phyloP scores from a whole-genome alignment of 495 filamentous ascomycete genomes.

The Daldinia decipiens region DNA sequence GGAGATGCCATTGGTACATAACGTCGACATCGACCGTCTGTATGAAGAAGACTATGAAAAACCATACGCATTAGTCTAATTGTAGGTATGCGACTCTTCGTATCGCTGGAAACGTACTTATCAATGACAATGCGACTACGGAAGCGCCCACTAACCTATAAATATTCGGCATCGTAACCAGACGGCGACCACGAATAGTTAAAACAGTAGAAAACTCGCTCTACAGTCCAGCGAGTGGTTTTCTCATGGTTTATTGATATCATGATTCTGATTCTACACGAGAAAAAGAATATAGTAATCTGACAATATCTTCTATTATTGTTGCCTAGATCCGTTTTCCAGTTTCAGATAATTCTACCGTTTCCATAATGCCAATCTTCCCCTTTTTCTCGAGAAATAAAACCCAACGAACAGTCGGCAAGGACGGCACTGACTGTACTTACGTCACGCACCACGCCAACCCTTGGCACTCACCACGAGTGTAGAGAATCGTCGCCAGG shows the following conservation, averaged over 20 bases:
- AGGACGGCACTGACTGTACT: slow-evolving; percentile 34
- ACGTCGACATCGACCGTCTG: slow-evolving; percentile 39
- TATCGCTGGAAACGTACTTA: slow-evolving; percentile 17
- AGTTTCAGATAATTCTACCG: slow-evolving; percentile 3
- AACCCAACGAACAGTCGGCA: slow-evolving; percentile 17
- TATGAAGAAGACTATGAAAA: slow-evolving; percentile 23
- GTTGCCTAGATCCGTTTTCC: not conserved
- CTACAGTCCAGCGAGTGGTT: not conserved
- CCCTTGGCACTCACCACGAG: slow-evolving; percentile 24
- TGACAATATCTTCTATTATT: slow-evolving; percentile 1
- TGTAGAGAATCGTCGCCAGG: slow-evolving; percentile 8
- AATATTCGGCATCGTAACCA: slow-evolving; percentile 24
- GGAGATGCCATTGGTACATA: slow-evolving; percentile 30
- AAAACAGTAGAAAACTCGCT: slow-evolving; percentile 7
- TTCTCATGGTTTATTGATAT: slow-evolving; percentile 20
- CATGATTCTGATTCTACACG: not conserved
- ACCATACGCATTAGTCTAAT: slow-evolving; percentile 14
- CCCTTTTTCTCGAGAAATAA: not conserved
- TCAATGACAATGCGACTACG: slow-evolving; percentile 15
- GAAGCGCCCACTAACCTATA: slow-evolving; percentile 24
- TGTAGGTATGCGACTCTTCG: not conserved
- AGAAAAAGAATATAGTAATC: not conserved
- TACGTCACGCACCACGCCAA: slow-evolving; percentile 33
- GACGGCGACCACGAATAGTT: not conserved
- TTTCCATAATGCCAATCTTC: slow-evolving; percentile 1